Evolutionary conservation across 768 basidiomycete genomes (phyloP), one percentile per base, ranked within the genome.

Genomic region (Phaeotremella skinneri): DNA sequence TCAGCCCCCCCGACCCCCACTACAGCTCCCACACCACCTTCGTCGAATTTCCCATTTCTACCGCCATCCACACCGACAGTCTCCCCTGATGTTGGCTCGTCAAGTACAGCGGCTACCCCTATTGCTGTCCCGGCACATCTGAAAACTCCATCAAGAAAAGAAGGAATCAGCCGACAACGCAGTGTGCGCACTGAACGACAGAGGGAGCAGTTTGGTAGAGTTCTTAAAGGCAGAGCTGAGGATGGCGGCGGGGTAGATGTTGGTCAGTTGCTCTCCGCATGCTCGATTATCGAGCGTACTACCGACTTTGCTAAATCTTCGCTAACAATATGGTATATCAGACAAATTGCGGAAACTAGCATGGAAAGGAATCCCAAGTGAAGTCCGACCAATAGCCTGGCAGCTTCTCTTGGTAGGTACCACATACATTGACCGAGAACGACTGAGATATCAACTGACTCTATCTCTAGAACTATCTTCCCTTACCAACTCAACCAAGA

Each of bases 401-500:
- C 91, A 91, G 72, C 81, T 97, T 49, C 82, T 99, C 30, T 84
- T 98, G 37, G 92, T 94, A 72, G 65, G 89, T 81, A 7, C 1
- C 29, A 21, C 32, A 6, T 39, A 37, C n/a, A 16, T 25, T 29
- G 32, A 4, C n/a, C 11, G 41, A 25, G 25, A 43, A 17, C 16
- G 30, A 17, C 64, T 58, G 9, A 57, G 43, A 30, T 26, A 25
- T 21, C 58, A 52, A 29, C 57, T n/a, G n/a, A n/a, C n/a, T n/a
- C n/a, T n/a, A n/a, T n/a, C n/a, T n/a, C n/a, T n/a, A 96, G 92
- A 93, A 93, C 21, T 97, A 98, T 77, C 83, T 96, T 26, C 94
- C 96, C 1, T 80, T 94, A 16, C 87, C 91, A 4, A 83, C 84
- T 2, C 85, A 87, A 32, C 79, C 90, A 3, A 88, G 93, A 11